Evolutionary conservation across 176 grass and related monocot genomes (phyloP), one percentile per base, ranked within the genome.

Genomic region (Elaeis guineensis): DNA sequence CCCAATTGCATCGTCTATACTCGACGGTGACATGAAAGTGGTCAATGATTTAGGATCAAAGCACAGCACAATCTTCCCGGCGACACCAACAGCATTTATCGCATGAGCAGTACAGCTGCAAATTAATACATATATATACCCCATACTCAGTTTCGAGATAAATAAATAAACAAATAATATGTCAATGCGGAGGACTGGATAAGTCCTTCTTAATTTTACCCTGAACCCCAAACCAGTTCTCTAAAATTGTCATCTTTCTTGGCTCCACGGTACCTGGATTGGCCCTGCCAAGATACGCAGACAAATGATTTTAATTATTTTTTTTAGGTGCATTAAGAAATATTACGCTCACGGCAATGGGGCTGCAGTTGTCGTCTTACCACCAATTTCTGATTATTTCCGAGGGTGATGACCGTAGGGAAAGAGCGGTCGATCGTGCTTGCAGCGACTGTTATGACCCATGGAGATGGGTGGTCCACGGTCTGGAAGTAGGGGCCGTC

Each of bases 401-500:
- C 79, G 1, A 92, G 79, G 1, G 56, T 64, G 0, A 83, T 57
- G 22, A 58, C 0, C 0, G 79, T 80, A 0, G 79, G 89, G 64
- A 83, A 92, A 0, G 73, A n/a, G 2, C 83, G 54, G 57, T 92
- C 80, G 0, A 92, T 81, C 0, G 79, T 92, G 73, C 54, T 75
- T 2, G 82, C 82, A 0, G 79, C 83, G 8, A 86, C 83, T 0
- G 70, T 80, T 6, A 77, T 66, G 2, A 75, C 73, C 80, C 89
- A 92, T 1, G 89, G 76, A 26, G 52, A 20, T 0, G 59, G 16
- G 16, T 90, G 86, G 6, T 0, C 0, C 18, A 86, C 51, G 2
- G 60, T 77, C 4, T 83, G 51, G 5, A 76, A 72, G 0, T 19
- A n/a, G 0, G 87, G 75, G 1, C 79, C 87, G 0, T 17, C 0